Base-by-base conservation (phyloP, 78 protist genomes). In the Dictyostelium brefeldianum region DNA sequence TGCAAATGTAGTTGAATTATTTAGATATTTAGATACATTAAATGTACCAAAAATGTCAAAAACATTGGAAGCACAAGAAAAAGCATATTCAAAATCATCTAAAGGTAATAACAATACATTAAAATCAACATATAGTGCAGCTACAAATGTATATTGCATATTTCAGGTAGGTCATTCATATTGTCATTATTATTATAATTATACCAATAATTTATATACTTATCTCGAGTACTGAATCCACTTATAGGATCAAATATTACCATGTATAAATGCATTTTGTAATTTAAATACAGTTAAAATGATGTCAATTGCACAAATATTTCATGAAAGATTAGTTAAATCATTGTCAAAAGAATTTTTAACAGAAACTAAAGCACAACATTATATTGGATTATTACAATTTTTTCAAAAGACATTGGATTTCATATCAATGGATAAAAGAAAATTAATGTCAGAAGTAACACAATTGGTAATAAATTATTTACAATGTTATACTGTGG, bases 181-280 rank as follows among this genome's bases (percentile, higher is more conserved):
- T 59, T 17, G 0, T 57, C 1, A n/a, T 18, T n/a, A 8, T n/a
- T 18, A 57, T 18, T 57, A 11, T 12, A 12, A 14, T 11, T 22
- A 22, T n/a, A n/a, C n/a, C n/a, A n/a, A n/a, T 53, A 53, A 53
- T 53, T 12, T 53, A 53, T 53, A 53, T 11, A 53, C 11, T 8
- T 53, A 53, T 53, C 8, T 53, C 11, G 11, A 53, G 8, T 12
- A n/a, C n/a, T n/a, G n/a, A n/a, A n/a, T n/a, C n/a, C n/a, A n/a
- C n/a, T 67, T 5, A 15, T 67, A 25, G 93, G 93, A 87, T 36
- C 93, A 87, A 87, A 62, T 87, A 29, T 87, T 80, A 77, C 93
- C 93, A 64, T 74, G 93, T 50, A 62, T 85, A n/a, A 87, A 87
- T 78, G 93, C 93, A 48, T 22, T 87, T 12, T 41, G 70, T 77